A percentile compares a stretch with the other conserved stretches of the same genome.
phyloP scores from a whole-genome alignment of 2,329 filamentous ascomycete genomes.

The Trichothecium roseum region DNA sequence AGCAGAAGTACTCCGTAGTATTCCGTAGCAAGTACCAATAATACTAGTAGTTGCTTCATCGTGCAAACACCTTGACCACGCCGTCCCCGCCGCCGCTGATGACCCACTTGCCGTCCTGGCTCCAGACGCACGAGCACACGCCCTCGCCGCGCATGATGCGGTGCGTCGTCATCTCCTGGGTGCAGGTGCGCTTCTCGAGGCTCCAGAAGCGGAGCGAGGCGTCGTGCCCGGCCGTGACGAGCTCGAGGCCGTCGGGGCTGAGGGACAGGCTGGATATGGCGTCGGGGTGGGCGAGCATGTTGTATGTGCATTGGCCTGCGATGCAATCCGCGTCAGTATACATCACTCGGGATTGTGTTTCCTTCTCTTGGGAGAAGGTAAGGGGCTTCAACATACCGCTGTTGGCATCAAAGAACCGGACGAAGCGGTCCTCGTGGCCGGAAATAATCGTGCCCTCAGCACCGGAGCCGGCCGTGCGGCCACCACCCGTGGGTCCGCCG shows the following conservation, averaged over 20 bases:
- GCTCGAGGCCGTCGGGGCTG: conserved; percentile 85
- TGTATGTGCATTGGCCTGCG: conserved; percentile 97
- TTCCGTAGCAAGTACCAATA: too few relatives aligned
- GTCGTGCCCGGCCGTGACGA: conserved; percentile 93
- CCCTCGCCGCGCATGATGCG: conserved; percentile 93
- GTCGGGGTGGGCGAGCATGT: conserved; percentile 92
- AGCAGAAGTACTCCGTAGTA: too few relatives aligned
- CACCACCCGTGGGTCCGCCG: conserved; percentile 70
- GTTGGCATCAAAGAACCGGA: conserved; percentile 96
- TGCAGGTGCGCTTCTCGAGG: conserved; percentile 88
- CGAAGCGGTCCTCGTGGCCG: conserved; percentile 91
- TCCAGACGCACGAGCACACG: conserved; percentile 91
- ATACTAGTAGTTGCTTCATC: too few relatives aligned
- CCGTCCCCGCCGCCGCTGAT: conserved; percentile 92
- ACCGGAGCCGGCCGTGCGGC: conserved; percentile 57
- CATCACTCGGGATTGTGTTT: too few relatives aligned
- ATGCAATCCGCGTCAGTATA: too few relatives aligned
- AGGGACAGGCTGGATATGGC: conserved; percentile 87
- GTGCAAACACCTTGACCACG: conserved; percentile 82
- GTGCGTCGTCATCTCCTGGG: conserved; percentile 89
- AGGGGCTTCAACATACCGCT: conserved; percentile 95
- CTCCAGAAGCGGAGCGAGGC: conserved; percentile 95
- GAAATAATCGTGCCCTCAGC: conserved; percentile 92
- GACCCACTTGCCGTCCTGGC: conserved; percentile 87
- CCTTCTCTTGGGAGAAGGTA: too few relatives aligned